Percentiles rank a stretch among this genome's conserved stretches.
These are phyloP conservation scores for Volvox africanus DNA, from an alignment of 139 green algal species.

Conservation along the genomic window DNA sequence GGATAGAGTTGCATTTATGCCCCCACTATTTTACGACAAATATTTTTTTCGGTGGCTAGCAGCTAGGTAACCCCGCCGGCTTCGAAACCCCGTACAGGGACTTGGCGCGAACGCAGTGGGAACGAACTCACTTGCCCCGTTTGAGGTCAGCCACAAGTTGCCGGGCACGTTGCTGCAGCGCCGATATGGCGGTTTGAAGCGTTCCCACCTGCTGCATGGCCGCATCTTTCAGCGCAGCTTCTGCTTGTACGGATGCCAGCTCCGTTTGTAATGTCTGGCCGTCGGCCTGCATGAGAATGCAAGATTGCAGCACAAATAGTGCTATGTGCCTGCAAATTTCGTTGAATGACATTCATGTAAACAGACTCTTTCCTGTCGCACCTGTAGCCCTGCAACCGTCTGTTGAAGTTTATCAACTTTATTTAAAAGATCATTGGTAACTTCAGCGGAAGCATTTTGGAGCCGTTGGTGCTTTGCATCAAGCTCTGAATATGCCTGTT, in stretches of 20 bases:
- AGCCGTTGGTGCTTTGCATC: constrained; percentile 18
- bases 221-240: constrained; percentile 6
- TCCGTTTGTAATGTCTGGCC: constrained; percentile 14
- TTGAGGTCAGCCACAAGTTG: constrained; percentile 34
- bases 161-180: constrained; percentile 26
- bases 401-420: neutral
- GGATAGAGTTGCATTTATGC: no score
- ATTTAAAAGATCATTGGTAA: neutral
- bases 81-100: neutral
- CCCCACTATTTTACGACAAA: no score
- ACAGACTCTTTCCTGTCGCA: neutral
- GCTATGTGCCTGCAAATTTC: neutral
- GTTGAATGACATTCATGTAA: no score
- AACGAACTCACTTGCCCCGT: constrained; percentile 34
- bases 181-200: constrained; percentile 43
- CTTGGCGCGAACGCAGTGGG: neutral
- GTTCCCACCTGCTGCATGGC: constrained; percentile 36
- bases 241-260: constrained; percentile 11
- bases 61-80: no score
- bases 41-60: no score
- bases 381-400: constrained; percentile 26
- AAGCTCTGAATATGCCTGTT: constrained; percentile 11
- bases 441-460: neutral
- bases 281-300: neutral
- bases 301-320: neutral